Base-by-base conservation (phyloP, 495 filamentous ascomycete species). In the Tuber aestivum region DNA sequence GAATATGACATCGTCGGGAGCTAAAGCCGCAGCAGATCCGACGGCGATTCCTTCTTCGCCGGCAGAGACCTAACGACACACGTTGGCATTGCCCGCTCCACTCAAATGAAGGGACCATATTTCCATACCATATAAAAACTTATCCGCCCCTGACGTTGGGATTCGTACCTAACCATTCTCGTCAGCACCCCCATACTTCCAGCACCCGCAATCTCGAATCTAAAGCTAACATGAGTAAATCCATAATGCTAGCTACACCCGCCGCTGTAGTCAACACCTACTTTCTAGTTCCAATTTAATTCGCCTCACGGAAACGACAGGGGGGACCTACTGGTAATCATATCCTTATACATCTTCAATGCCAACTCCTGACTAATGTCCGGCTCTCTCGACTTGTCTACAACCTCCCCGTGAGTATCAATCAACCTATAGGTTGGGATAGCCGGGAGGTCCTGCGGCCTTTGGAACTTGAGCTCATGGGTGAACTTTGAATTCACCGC, bases 41-140 rank as follows among this genome's bases (percentile, higher is more conserved):
- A 98, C 90, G 41, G 92, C 91, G 37, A 97, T 94, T 48, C 94
- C 95, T 87, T 98, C 95, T 86, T 99, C 95, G 69, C 95, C 95
- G 3, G 94, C 94, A 35, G 92, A 94, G 72, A 82, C 79, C 79
- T 81, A 44, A 16, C 50, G 38, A 45, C 56, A 50, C 69, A 70
- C 12, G 14, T 76, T 70, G 56, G 37, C 8, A 35, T 65, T 56
- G 40, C 0, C 27, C 14, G 4, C n/a, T 68, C 50, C 37, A 37
- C 42, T 35, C n/a, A 71, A 75, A 8, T 38, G 69, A 44, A 65
- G 20, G 38, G 42, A 12, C 27, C 12, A 1, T 4, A 76, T 48
- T 41, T 42, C 40, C 70, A 23, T 70, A 97, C 94, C 93, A 99
- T 97, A 82, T 98, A 99, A 85, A 99, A 99, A 83, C 90, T 94